A percentile compares a stretch with the other conserved stretches of the same genome.
phyloP scores from a whole-genome alignment of 306 rosid species.

The Comarum palustre region DNA sequence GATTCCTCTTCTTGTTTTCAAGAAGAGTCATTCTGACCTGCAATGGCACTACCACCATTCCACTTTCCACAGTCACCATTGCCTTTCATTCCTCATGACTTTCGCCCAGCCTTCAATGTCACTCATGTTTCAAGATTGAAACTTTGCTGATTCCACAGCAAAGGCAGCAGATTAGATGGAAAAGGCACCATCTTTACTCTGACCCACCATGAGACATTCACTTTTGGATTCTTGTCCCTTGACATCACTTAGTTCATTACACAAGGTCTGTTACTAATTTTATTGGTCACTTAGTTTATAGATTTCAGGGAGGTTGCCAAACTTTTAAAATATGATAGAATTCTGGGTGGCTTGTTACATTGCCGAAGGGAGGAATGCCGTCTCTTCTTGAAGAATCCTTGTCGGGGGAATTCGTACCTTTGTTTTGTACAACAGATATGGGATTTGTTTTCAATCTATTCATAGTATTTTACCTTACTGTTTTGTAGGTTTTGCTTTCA shows the following conservation, averaged over 20 bases:
- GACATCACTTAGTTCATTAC: slow-evolving; percentile 76
- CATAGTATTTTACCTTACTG: slow-evolving; percentile 24
- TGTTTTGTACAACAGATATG: slow-evolving; percentile 9
- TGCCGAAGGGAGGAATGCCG: slow-evolving; percentile 39
- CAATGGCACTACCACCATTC: slow-evolving; percentile 68
- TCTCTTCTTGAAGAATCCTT: slow-evolving; percentile 39
- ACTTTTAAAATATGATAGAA: slow-evolving; percentile 45
- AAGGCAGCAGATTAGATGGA: slow-evolving; percentile 80
- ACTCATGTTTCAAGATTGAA: slow-evolving; percentile 69
- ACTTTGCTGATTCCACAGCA: slow-evolving; percentile 73
- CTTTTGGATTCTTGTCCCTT: slow-evolving; percentile 92
- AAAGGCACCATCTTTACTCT: slow-evolving; percentile 76
- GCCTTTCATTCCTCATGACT: slow-evolving; percentile 70
- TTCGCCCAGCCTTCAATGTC: slow-evolving; percentile 76
- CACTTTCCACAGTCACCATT: slow-evolving; percentile 75
- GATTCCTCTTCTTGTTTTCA: slow-evolving; percentile 65
- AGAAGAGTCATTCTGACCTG: slow-evolving; percentile 71
- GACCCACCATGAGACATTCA: slow-evolving; percentile 90
- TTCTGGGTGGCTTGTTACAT: slow-evolving; percentile 44
- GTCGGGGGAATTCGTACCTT: slow-evolving; percentile 26
- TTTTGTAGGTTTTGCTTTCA: slow-evolving; percentile 81
- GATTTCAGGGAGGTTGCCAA: slow-evolving; percentile 56
- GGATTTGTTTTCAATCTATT: slow-evolving; percentile 8
- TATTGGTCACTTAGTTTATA: slow-evolving; percentile 78
- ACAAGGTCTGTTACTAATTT: slow-evolving; percentile 97